Evolutionary conservation across 306 rosid species (phyloP), one percentile per base, ranked within the genome.

Genomic region (Dicorynia guianensis): DNA sequence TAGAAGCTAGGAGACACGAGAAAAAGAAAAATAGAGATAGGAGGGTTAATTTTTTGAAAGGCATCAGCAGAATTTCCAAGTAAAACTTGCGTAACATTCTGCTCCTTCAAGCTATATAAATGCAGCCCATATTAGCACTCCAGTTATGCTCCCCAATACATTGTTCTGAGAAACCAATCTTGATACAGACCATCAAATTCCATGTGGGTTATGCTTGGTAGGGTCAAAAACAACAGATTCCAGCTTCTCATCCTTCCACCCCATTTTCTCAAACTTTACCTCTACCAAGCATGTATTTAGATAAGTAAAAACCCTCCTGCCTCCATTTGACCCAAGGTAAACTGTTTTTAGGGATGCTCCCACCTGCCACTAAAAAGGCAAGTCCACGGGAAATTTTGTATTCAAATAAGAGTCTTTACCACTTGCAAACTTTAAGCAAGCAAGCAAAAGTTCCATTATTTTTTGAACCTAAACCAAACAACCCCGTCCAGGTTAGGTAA

Each of bases 281-380:
- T 63, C 33, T 25, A 50, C 64, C 44, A 14, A 63, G 33, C 19
- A 48, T 52, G 8, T 11, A 49, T 14, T 17, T 46, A 35, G 55
- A 63, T 36, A 74, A 49, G 12, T 74, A 33, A 63, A 74, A n/a
- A 60, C 47, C 36, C 18, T 2, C n/a, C 7, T 35, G 49, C 69
- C 77, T 73, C 53, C 46, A 30, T 44, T 72, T 58, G 15, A 33
- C 34, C 56, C 18, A n/a, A 56, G 40, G 2, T 4, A 9, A 14
- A 38, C 8, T 3, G 17, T 4, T 9, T 47, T 25, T 25, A 25
- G 30, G 30, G 15, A 47, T 47, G n/a, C n/a, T 5, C 5, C 14
- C 10, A 4, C 12, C 53, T 47, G 53, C n/a, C n/a, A 47, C 36
- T 46, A 58, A 33, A 59, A 35, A 44, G 36, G 13, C 18, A 46